Evolutionary conservation across 257 asterid genomes (phyloP), one percentile per base, ranked within the genome.

Genomic region (Nemophila menziesii): DNA sequence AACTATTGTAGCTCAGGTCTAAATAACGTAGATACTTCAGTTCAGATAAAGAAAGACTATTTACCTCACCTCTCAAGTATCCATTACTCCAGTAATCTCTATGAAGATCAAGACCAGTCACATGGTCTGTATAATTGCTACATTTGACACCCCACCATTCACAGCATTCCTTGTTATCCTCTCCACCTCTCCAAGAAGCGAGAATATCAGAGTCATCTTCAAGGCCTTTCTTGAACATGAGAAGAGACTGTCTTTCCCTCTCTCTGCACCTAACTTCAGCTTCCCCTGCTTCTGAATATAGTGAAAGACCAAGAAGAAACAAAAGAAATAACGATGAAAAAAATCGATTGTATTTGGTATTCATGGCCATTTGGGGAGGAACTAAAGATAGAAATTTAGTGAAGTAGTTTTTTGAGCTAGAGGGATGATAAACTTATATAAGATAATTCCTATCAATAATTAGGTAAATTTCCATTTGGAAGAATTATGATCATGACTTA

Each of bases 101-200:
- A 17, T 4, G 4, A n/a, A 73, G 60, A 0, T n/a, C 48, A 10
- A 74, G 63, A 3, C 8, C 27, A 0, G 39, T 51, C 2, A 74
- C 62, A 37, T 62, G 55, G 3, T 63, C 49, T 0, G 67, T 67
- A 8, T n/a, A 23, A 50, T 70, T 64, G 62, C 70, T 54, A 27
- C 83, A 74, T 22, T 29, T 15, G 19, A 56, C 44, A 18, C 62
- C 62, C 10, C 39, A 7, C 62, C 62, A 56, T n/a, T 46, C 22
- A n/a, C 38, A 56, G 37, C 62, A 47, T 22, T 55, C 48, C 40
- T 39, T 3, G 4, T 20, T 42, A 6, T 14, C 22, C 18, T 13
- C 44, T 39, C 20, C 60, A 8, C 12, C 46, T 12, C 54, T 33
- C 46, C 46, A 42, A 0, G 46, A 42, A 16, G 46, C 17, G 12